phyloP scores from a whole-genome alignment of 495 filamentous ascomycete genomes.

The Hypoxylon lienhwacheense region DNA sequence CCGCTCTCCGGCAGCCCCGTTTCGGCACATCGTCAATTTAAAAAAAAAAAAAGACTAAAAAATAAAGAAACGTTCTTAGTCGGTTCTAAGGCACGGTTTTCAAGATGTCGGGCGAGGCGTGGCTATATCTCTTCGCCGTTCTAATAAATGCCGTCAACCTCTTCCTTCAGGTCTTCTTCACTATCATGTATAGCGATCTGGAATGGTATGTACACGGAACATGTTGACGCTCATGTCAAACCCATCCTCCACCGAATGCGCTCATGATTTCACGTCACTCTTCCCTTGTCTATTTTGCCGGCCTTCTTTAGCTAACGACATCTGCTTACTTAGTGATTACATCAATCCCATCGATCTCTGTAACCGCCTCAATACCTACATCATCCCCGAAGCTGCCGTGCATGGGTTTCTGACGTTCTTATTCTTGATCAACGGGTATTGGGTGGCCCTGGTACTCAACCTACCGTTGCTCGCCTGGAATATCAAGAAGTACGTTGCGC shows the following conservation, averaged over 20 bases:
- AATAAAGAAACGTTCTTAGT: too few species aligned
- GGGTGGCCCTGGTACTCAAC: slow-evolving; percentile 90
- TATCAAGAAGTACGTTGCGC: slow-evolving; percentile 80
- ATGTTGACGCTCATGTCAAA: neutral
- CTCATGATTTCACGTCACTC: slow-evolving; percentile 31
- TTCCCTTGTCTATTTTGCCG: neutral
- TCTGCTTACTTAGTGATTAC: slow-evolving; percentile 72
- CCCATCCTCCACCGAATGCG: slow-evolving; percentile 12
- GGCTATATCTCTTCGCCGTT: slow-evolving; percentile 97
- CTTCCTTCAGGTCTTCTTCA: slow-evolving; percentile 99
- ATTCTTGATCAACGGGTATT: slow-evolving; percentile 99
- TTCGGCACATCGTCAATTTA: slow-evolving; percentile 7
- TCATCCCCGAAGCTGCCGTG: slow-evolving; percentile 96
- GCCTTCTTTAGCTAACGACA: slow-evolving; percentile 32
- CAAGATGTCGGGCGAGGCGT: slow-evolving; percentile 98
- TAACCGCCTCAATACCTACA: slow-evolving; percentile 99
- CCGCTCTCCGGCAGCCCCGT: neutral
- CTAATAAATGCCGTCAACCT: slow-evolving; percentile 99
- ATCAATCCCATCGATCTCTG: slow-evolving; percentile 99
- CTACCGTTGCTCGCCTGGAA: slow-evolving; percentile 92
- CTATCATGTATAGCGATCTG: slow-evolving; percentile 99
- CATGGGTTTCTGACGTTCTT: slow-evolving; percentile 92
- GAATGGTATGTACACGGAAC: slow-evolving; percentile 76
- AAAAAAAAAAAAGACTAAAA: slow-evolving; percentile 1
- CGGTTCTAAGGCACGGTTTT: slow-evolving; percentile 36